Evolutionary conservation across 2,329 filamentous ascomycete species (phyloP), one percentile per base, ranked within the genome.

Genomic region (Talaromyces atroroseus): DNA sequence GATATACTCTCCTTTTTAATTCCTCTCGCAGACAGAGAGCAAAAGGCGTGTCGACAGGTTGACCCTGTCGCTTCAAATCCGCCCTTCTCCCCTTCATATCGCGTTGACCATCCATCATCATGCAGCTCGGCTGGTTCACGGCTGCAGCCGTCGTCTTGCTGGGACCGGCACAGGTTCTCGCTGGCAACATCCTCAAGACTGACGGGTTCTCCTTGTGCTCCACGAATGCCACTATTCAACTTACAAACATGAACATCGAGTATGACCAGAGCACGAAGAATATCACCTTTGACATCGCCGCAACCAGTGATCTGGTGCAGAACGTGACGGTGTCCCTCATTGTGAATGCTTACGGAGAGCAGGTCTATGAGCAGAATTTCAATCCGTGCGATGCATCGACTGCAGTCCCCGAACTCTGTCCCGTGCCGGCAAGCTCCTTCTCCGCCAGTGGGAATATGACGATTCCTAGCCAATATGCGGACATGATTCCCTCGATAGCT

Each of bases 401-500:
- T 18, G 85, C 82, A 62, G 81, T 96, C 51, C 70, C 81, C 8
- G 77, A 89, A 65, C 79, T 99, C 49, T 99, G 94, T 74, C 94
- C 94, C 67, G 87, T 96, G 8, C 91, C 92, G 12, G 76, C 79
- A 3, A 88, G 89, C 23, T 74, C 72, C 5, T 99, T 97, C 66
- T 74, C 83, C 14, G 91, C 92, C 7, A 75, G 77, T 45, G 92
- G 91, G 48, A 76, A 75, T 3, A 87, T 94, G 70, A 73, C 78
- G 29, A 88, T 99, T 40, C 88, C 91, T 16, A 73, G 81, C 0
- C 67, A 85, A 59, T 92, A 86, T 67, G 85, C 89, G 56, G 80
- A 80, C 54, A 75, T 88, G 73, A 92, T 99, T 42, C 94, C 94
- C 1, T 76, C 83, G 2, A 95, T 99, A 62, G 92, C 92, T 12